phyloP scores from a whole-genome alignment of 2,329 filamentous ascomycete genomes.

The Fulvia fulva region DNA sequence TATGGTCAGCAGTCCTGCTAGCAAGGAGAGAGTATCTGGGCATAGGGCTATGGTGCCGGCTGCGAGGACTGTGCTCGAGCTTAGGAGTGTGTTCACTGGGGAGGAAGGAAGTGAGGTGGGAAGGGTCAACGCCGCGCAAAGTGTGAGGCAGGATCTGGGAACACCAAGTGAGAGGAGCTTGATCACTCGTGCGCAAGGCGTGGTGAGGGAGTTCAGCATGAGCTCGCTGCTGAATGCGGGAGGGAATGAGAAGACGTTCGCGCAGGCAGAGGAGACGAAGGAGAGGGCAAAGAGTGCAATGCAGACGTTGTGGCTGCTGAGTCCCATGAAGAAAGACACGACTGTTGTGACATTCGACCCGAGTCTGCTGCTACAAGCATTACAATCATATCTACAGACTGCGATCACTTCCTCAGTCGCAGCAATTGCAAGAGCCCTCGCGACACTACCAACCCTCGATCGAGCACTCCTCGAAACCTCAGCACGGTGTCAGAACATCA shows the following conservation, averaged over 20 bases:
- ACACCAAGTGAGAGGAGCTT: slow-evolving; percentile 69
- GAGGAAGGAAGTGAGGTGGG: slow-evolving; percentile 70
- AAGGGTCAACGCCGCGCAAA: slow-evolving; percentile 66
- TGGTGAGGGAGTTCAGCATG: slow-evolving; percentile 79
- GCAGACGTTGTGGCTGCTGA: slow-evolving; percentile 74
- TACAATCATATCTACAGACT: slow-evolving; percentile 79
- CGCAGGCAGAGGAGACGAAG: slow-evolving; percentile 69
- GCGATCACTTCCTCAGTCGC: slow-evolving; percentile 75
- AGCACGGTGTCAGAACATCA: slow-evolving; percentile 80
- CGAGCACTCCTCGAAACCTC: slow-evolving; percentile 77
- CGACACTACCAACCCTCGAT: slow-evolving; percentile 76
- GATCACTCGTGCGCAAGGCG: slow-evolving; percentile 69
- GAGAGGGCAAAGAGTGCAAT: slow-evolving; percentile 70
- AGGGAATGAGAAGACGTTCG: slow-evolving; percentile 43
- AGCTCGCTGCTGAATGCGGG: slow-evolving; percentile 46
- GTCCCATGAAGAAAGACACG: slow-evolving; percentile 51
- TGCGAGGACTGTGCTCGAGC: slow-evolving; percentile 69
- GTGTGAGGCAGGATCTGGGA: slow-evolving; percentile 66
- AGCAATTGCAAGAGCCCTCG: slow-evolving; percentile 68
- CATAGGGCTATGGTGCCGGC: slow-evolving; percentile 77
- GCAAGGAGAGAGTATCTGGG: slow-evolving; percentile 44
- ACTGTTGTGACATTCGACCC: slow-evolving; percentile 56
- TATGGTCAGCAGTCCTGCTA: slow-evolving; percentile 52
- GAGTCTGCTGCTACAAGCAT: slow-evolving; percentile 65
- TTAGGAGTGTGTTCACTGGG: slow-evolving; percentile 37